phyloP scores from a whole-genome alignment of 2,329 filamentous ascomycete genomes.

The Nemania diffusa region DNA sequence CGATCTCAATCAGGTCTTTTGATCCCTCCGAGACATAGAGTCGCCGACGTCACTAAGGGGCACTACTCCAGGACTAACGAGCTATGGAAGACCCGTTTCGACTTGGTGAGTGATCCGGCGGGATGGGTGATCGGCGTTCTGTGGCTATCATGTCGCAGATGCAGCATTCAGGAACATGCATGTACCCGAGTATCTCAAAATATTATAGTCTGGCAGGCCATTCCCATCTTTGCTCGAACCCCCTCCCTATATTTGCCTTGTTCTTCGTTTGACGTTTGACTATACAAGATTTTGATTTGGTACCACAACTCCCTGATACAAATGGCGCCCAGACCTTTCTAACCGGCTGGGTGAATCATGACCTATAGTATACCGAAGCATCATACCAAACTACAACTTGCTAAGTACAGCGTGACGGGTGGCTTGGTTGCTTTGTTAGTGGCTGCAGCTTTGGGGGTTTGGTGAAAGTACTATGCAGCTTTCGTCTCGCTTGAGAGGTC shows the following conservation, averaged over 20 bases:
- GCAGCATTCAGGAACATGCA: conserved; percentile 24
- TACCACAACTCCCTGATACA: not conserved
- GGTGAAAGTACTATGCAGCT: not conserved
- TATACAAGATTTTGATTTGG: not conserved
- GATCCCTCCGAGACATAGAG: conserved; percentile 34
- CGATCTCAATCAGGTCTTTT: conserved; percentile 25
- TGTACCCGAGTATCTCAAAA: conserved; percentile 7
- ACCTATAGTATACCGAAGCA: not conserved
- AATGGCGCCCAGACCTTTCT: not conserved
- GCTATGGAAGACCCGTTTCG: conserved; percentile 12
- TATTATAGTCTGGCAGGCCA: conserved; percentile 5
- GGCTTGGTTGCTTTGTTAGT: conserved; percentile 15
- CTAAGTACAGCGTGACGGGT: not conserved
- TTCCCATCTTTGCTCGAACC: not conserved
- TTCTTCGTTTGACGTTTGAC: conserved; percentile 10
- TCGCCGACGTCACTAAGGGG: conserved; percentile 10
- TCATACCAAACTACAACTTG: not conserved
- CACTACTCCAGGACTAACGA: not conserved
- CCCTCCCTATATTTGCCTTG: not conserved
- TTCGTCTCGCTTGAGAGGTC: not conserved
- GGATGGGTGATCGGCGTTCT: conserved; percentile 33
- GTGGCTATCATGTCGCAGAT: conserved; percentile 34
- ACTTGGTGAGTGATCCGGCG: conserved; percentile 22
- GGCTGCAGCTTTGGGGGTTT: conserved; percentile 26
- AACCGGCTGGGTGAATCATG: not conserved